Evolutionary conservation across 2,329 filamentous ascomycete genomes (phyloP), one percentile per base, ranked within the genome.

Genomic region (Aureobasidium sp.): DNA sequence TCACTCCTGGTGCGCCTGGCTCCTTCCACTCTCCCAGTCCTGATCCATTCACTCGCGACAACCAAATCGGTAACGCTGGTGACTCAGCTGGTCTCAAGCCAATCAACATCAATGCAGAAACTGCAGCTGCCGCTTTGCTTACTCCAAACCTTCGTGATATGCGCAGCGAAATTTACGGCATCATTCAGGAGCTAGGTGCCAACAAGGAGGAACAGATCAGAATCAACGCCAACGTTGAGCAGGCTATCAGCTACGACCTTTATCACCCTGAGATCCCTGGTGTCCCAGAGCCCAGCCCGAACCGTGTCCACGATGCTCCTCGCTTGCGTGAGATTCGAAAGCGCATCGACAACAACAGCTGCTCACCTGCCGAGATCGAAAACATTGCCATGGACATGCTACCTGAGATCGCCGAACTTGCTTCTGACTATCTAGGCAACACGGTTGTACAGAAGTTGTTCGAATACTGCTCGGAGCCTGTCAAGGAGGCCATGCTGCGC

Each of bases 381-480:
- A 87, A 86, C 65, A 95, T 94, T 64, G 94, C 94, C 42, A 81
- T 89, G 63, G 89, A 90, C 64, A 99, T 99, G 94, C 83, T 99
- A 17, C 90, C 93, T 10, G 94, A 99, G 73, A 94, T 99, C 71
- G 90, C 92, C 4, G 94, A 99, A 74, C 80, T 99, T 25, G 83
- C 94, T 2, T 96, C 93, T 0, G 94, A 99, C 74, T 99, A 99
- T 69, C 83, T 99, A 33, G 94, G 94, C 67, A 99, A 99, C 76
- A 99, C 94, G 0, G 94, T 99, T n/a, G 93, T 99, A 19, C 94
- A 99, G 77, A 99, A 99, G 76, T 79, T 99, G 47, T 99, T 99
- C 70, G 93, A 99, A 74, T 90, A 90, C 75, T 97, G 94, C 77
- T 94, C 90, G 0, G 93, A 97, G 71, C 79, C 85, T 43, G 84